Evolutionary conservation across 371 early-diverging fungal genomes (phyloP), one percentile per base, ranked within the genome.

Genomic region (Mortierella polycephala): DNA sequence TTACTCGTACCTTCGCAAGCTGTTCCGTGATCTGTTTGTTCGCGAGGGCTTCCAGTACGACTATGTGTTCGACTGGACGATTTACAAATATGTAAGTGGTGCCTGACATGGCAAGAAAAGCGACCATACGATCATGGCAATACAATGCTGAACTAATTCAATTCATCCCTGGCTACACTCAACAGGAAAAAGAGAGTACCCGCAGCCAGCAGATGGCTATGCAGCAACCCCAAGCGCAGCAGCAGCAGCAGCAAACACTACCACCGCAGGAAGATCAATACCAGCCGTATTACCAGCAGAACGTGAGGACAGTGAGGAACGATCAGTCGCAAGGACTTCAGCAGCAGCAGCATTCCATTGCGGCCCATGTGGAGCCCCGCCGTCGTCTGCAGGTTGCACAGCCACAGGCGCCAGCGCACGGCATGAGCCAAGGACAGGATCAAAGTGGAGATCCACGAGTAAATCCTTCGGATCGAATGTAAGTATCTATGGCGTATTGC

Each of bases 41-140:
- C 91, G 97, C 59, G 97, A 98, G 82, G 96, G 95, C 37, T 96
- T 87, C 82, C 92, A 92, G 75, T 97, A 97, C 81, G 99, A 99
- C 84, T 97, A 98, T 85, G 93, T 98, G 23, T 99, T 97, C 84
- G 99, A 99, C 86, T 99, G 99, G 99, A 96, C 92, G 12, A 84
- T 88, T 45, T 84, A 81, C 71, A 82, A 84, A 83, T 83, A 83
- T 60, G 83, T 80, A 73, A 67, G 81, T 60, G 0, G 0, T 49
- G 8, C 12, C 42, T 62, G 2, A 10, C 18, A 6, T 14, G 44
- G 14, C 4, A 12, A 8, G 16, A 14, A 7, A 62, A 42, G 16
- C 13, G 30, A 62, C 7, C 37, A n/a, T 18, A 11, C 12, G 39
- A 50, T 7, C 12, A 45, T 39, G 30, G 14, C 2, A 18, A 40